Evolutionary conservation across 306 rosid species (phyloP), one percentile per base, ranked within the genome.

Genomic region (Senna tora): DNA sequence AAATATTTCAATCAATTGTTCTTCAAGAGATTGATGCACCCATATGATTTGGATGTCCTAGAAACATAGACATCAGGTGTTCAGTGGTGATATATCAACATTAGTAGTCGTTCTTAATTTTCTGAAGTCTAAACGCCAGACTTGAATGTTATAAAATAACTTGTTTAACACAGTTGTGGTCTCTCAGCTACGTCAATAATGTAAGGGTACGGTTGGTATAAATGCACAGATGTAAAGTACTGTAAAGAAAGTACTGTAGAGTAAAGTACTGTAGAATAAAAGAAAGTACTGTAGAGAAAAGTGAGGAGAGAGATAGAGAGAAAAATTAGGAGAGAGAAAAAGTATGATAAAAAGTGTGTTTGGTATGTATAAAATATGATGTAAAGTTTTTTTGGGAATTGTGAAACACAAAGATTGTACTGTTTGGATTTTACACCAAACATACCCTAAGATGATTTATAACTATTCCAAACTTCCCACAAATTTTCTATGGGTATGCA

Each of bases 71-170:
- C 53, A 53, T 22, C 2, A 53, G 9, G 17, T 52, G 33, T 54
- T 69, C 74, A 54, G 54, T 39, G 53, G 54, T 39, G 53, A 41
- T 25, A 55, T 70, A 20, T 56, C 30, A 43, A 19, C 65, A 25
- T 25, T 25, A 25, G 30, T 25, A 30, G 60, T 28, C 13, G 17
- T 12, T 69, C 16, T 6, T 39, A 10, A 5, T 69, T 54, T 21
- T n/a, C 25, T 52, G 8, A 38, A 52, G 15, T n/a, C 25, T 52
- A 14, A 38, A 52, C 21, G 38, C 15, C 33, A 19, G 22, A 53
- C 10, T 54, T 42, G 43, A 45, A 33, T 71, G 55, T 71, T n/a
- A 41, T 66, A 9, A 55, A 55, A 4, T 38, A 39, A 15, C 34
- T 2, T 46, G 42, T 65, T 65, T 45, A 41, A 45, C 17, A 45